Conservation (phyloP, 73 alveolate genomes). For the Effrenium voratum region DNA sequence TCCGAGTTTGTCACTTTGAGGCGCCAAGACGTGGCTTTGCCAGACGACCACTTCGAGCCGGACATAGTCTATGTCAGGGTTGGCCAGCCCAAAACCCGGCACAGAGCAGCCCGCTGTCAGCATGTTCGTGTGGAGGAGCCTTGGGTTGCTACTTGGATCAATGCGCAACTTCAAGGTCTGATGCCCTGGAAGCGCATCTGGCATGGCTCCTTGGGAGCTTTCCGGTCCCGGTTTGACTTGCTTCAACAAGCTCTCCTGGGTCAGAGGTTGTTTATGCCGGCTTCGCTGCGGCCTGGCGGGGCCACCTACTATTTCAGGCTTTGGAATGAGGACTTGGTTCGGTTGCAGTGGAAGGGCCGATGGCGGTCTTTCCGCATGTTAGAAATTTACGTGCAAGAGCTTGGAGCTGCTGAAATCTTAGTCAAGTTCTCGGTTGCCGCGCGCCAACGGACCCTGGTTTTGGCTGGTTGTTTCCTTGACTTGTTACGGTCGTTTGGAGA, state of each 20-base stretch:
- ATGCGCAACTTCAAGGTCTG: background rate
- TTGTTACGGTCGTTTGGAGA: background rate
- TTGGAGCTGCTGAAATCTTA: slow-evolving; percentile 33
- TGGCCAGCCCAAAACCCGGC: slow-evolving; percentile 41
- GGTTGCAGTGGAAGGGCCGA: slow-evolving; percentile 25
- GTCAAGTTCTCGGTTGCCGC: background rate
- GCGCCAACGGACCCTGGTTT: slow-evolving; percentile 16
- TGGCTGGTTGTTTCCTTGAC: background rate
- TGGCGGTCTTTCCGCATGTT: slow-evolving; percentile 36
- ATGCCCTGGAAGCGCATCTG: slow-evolving; percentile 43
- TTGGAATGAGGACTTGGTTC: background rate
- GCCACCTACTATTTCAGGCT: slow-evolving; percentile 3
- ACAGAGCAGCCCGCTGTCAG: background rate
- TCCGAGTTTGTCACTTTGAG: slow-evolving; percentile 15
- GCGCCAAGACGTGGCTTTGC: slow-evolving; percentile 22
- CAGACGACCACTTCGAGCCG: slow-evolving; percentile 17
- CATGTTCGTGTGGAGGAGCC: slow-evolving; percentile 48
- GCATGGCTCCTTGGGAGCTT: slow-evolving; percentile 32
- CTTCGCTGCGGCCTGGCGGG: slow-evolving; percentile 41
- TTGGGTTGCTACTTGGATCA: background rate
- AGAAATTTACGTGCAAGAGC: slow-evolving; percentile 51
- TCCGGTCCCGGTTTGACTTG: slow-evolving; percentile 3
- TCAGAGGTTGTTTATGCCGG: background rate
- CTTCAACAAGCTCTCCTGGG: background rate
- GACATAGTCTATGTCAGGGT: slow-evolving; percentile 27